Conservation (phyloP, 208 protist species). For the Entamoeba histolytica region DNA sequence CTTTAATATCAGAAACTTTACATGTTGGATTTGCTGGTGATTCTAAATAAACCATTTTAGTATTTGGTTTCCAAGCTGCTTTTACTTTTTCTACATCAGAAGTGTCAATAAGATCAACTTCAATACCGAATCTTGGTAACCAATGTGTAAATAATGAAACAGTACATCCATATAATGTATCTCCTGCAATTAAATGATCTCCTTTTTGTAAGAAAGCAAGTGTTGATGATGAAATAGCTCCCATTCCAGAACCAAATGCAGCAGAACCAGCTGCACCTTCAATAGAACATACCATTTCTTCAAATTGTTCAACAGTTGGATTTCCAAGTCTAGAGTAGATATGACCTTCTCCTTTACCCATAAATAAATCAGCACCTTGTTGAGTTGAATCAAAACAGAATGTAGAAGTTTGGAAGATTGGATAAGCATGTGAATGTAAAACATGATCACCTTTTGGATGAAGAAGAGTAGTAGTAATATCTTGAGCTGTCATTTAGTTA, state of each 20-base stretch:
- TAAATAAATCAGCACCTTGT: slow-evolving; percentile 2
- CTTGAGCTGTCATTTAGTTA: too few species aligned
- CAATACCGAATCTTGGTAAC: background rate
- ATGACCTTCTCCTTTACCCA: slow-evolving; percentile 4
- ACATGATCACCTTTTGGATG: too few species aligned
- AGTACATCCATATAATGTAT: slow-evolving; percentile 7
- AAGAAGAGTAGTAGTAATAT: too few species aligned
- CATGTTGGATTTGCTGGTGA: slow-evolving; percentile 9
- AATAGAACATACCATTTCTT: background rate
- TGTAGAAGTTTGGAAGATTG: slow-evolving; percentile 9
- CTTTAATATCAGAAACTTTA: slow-evolving; percentile 5
- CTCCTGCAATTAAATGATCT: background rate
- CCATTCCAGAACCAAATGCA: slow-evolving; percentile 12
- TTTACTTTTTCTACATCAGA: background rate
- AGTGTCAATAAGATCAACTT: background rate
- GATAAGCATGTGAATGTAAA: background rate
- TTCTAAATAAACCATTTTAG: slow-evolving; percentile 12
- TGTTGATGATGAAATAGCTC: background rate
- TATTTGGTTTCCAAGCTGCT: background rate
- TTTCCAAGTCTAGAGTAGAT: slow-evolving; percentile 19
- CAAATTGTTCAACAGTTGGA: slow-evolving; percentile 10
- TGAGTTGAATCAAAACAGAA: slow-evolving; percentile 9
- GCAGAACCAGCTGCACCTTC: background rate
- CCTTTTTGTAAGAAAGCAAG: background rate
- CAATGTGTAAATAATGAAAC: background rate